phyloP scores from a whole-genome alignment of 1,139 yeast species.

The Wickerhamomyces sp. region DNA sequence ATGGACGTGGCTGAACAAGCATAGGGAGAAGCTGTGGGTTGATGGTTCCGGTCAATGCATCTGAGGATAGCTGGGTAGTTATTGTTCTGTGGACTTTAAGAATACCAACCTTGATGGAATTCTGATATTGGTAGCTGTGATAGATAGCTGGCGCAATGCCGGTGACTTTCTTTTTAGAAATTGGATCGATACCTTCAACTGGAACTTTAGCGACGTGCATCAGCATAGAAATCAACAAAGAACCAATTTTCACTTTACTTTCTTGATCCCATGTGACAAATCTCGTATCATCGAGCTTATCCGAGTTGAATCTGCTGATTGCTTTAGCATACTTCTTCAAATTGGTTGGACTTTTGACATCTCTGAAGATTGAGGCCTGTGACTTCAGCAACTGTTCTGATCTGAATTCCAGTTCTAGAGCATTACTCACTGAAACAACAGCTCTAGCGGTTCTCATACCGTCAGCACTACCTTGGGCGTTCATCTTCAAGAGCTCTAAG shows the following conservation, averaged over 20 bases:
- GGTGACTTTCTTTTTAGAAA: constrained; percentile 55
- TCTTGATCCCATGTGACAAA: constrained; percentile 55
- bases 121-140: constrained; percentile 77
- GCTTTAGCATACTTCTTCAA: constrained; percentile 31
- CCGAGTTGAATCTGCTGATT: constrained; percentile 26
- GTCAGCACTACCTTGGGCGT: constrained; percentile 70
- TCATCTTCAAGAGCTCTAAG: constrained; percentile 69
- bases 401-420: constrained; percentile 79
- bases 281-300: constrained; percentile 30
- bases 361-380: constrained; percentile 47
- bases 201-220: constrained; percentile 79
- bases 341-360: constrained; percentile 28
- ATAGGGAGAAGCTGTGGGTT: constrained; percentile 92
- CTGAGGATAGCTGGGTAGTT: constrained; percentile 62
- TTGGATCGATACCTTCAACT: constrained; percentile 75
- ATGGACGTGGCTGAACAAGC: constrained; percentile 83
- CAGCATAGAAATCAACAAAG: constrained; percentile 67
- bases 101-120: constrained; percentile 79
- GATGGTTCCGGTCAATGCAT: constrained; percentile 57
- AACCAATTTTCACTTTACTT: constrained; percentile 76
- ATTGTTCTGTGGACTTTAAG: constrained; percentile 70
- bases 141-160: constrained; percentile 89
- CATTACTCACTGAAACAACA: constrained; percentile 74
- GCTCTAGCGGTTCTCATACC: constrained; percentile 88
- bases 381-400: constrained; percentile 56